Conservation (phyloP, 2,329 filamentous ascomycete species). For the Cytospora paraplurivora region DNA sequence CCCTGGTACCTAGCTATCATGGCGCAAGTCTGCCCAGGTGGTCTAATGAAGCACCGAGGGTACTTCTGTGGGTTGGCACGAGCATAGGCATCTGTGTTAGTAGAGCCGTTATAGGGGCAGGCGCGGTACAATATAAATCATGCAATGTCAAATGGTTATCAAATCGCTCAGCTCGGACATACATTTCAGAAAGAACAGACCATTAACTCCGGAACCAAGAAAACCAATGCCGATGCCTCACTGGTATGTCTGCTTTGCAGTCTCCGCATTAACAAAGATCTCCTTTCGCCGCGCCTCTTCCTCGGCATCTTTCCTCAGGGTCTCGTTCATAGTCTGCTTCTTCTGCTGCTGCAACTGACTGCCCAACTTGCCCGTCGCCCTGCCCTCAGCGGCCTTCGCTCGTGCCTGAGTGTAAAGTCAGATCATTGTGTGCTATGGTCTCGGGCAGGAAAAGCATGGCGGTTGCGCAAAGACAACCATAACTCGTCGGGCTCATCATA, state of each 20-base stretch:
- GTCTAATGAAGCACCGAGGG: background rate
- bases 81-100: background rate
- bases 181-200: background rate
- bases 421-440: background rate
- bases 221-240: background rate
- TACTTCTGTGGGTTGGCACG: background rate
- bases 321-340: conserved; percentile 68
- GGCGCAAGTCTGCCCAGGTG: background rate
- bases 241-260: conserved; percentile 51
- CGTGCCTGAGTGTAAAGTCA: conserved; percentile 58
- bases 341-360: conserved; percentile 74
- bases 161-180: conserved; percentile 3
- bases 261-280: conserved; percentile 58
- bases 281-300: conserved; percentile 68
- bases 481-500: conserved; percentile 39
- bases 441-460: background rate
- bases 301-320: conserved; percentile 67
- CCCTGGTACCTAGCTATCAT: background rate
- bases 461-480: background rate
- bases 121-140: conserved; percentile 4
- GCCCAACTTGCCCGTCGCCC: conserved; percentile 68
- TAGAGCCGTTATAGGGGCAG: background rate
- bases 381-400: conserved; percentile 57
- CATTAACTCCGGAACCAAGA: background rate
- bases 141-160: background rate